Percentiles rank a stretch among this genome's conserved stretches.
These are phyloP conservation scores for Brassica balearica DNA, from an alignment of 441 rosid genomes.

Conservation along the genomic window DNA sequence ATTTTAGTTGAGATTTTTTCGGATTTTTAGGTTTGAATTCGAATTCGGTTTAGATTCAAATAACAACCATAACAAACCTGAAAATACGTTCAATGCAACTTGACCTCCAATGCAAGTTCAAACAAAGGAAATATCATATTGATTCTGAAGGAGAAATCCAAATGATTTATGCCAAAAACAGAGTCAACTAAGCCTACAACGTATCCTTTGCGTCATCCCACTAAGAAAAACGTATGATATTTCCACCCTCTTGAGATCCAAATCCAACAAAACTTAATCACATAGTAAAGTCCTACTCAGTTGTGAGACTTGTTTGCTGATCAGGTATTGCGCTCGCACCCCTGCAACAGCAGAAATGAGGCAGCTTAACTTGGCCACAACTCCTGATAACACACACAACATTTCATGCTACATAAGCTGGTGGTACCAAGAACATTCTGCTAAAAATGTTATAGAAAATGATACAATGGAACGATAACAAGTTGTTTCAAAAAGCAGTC, in stretches of 20 bases:
- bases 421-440: not conserved
- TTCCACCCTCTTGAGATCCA: not conserved
- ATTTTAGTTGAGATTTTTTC: no score
- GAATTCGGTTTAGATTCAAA: no score
- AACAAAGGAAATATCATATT: not conserved
- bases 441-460: not conserved
- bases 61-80: no score
- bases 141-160: not conserved
- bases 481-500: not conserved
- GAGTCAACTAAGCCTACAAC: not conserved
- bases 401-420: not conserved
- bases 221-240: not conserved
- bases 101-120: not conserved
- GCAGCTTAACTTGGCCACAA: slow-evolving; percentile 75
- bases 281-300: not conserved
- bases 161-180: slow-evolving; percentile 10
- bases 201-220: not conserved
- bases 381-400: slow-evolving; percentile 48
- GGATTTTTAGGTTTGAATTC: no score
- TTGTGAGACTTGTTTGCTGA: slow-evolving; percentile 34
- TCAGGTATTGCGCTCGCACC: slow-evolving; percentile 50
- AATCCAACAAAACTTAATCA: not conserved
- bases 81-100: no score
- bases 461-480: not conserved
- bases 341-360: slow-evolving; percentile 79